Percentiles rank a stretch among this genome's conserved stretches.
Conservation (phyloP, 257 asterid species). For the Ballota nigra region DNA sequence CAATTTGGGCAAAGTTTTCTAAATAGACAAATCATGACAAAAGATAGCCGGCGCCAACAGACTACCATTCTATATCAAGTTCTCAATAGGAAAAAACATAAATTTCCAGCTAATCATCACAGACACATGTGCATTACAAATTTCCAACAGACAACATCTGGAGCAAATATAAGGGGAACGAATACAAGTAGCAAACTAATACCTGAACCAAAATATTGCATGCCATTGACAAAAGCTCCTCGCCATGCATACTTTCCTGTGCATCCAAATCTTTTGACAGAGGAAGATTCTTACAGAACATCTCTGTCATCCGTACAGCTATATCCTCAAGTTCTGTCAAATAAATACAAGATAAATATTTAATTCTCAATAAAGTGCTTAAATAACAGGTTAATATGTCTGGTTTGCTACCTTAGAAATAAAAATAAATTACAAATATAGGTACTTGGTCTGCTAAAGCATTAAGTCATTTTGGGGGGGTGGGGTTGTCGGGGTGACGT, state of each 20-base stretch:
- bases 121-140: not conserved
- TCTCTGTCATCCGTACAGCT: slow-evolving; percentile 69
- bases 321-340: slow-evolving; percentile 60
- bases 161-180: slow-evolving; percentile 10
- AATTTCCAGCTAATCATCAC: slow-evolving; percentile 8
- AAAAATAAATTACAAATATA: not conserved
- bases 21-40: slow-evolving; percentile 8
- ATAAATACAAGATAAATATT: slow-evolving; percentile 19
- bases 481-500: too few relatives aligned
- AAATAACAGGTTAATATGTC: slow-evolving; percentile 1
- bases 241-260: slow-evolving; percentile 89
- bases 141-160: not conserved
- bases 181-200: slow-evolving; percentile 19
- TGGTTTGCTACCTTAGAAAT: slow-evolving; percentile 4
- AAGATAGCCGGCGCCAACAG: not conserved
- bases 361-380: slow-evolving; percentile 10
- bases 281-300: slow-evolving; percentile 70
- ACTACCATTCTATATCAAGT: slow-evolving; percentile 1
- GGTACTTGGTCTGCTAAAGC: not conserved
- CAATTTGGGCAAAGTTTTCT: not conserved
- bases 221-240: slow-evolving; percentile 89
- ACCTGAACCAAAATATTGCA: slow-evolving; percentile 93
- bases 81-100: not conserved
- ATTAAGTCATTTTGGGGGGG: too few relatives aligned
- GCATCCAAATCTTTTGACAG: slow-evolving; percentile 81